phyloP scores from a whole-genome alignment of 1,284 basidiomycete species.

The Cryptococcus jaspeensis region DNA sequence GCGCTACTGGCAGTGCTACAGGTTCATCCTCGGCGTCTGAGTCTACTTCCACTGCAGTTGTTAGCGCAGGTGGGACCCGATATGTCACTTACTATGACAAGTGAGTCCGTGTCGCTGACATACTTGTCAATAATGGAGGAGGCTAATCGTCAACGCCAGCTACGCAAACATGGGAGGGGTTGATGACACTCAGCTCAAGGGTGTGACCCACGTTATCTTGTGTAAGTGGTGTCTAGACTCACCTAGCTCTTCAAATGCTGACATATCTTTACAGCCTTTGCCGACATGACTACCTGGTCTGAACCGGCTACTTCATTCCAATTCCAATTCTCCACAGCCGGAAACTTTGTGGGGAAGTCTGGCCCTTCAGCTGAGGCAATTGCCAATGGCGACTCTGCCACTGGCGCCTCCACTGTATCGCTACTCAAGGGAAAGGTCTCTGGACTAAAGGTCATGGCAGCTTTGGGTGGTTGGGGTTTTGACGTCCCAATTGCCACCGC shows the following conservation, averaged over 20 bases:
- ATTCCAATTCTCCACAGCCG: slow-evolving; percentile 11
- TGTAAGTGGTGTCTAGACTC: slow-evolving; percentile 12
- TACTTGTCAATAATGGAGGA: not conserved
- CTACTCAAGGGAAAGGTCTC: slow-evolving; percentile 6
- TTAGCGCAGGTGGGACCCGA: not conserved
- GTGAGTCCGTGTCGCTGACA: not conserved
- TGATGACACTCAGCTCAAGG: slow-evolving; percentile 17
- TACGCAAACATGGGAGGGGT: slow-evolving; percentile 11
- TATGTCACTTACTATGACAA: slow-evolving; percentile 30
- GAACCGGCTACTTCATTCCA: not conserved
- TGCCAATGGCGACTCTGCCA: slow-evolving; percentile 12
- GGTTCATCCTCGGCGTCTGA: not conserved
- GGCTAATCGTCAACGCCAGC: slow-evolving; percentile 2
- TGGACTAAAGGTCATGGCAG: slow-evolving; percentile 22
- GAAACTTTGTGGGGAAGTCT: too few relatives aligned
- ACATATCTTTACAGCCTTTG: slow-evolving; percentile 12
- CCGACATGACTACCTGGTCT: slow-evolving; percentile 14
- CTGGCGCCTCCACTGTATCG: not conserved
- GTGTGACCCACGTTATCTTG: slow-evolving; percentile 30
- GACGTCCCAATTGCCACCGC: slow-evolving; percentile 15
- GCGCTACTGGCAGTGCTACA: not conserved
- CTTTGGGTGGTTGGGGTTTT: slow-evolving; percentile 31
- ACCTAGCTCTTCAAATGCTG: not conserved
- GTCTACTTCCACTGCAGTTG: not conserved
- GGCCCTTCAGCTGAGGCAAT: too few relatives aligned